Percentiles rank a stretch among this genome's conserved stretches.
phyloP scores from a whole-genome alignment of 208 protist species.

The Acanthamoeba royreba region DNA sequence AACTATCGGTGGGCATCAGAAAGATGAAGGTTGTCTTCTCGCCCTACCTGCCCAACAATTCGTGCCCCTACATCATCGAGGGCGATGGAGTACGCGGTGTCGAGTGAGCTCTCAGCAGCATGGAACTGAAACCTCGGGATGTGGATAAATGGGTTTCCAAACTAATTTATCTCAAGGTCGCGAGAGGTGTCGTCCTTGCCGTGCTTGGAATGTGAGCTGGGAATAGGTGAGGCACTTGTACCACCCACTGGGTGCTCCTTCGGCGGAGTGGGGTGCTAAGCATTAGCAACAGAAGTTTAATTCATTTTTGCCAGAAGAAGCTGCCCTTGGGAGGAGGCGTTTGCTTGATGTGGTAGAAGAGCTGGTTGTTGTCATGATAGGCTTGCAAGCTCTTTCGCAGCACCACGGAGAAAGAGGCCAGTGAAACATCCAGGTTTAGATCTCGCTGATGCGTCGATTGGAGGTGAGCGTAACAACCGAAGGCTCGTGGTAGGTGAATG shows the following conservation, averaged over 20 bases:
- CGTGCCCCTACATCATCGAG: conserved; percentile 47
- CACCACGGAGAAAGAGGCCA: not conserved
- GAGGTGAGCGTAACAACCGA: not conserved
- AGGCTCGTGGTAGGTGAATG: not conserved
- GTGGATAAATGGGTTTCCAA: too few species aligned
- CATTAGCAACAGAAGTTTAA: too few species aligned
- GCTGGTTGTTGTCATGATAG: not conserved
- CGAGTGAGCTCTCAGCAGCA: too few species aligned
- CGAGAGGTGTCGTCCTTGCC: too few species aligned
- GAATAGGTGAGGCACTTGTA: too few species aligned
- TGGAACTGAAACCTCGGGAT: too few species aligned
- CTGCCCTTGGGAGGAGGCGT: too few species aligned
- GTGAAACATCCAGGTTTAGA: not conserved
- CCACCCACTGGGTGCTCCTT: too few species aligned
- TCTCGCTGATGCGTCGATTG: not conserved
- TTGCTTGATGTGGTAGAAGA: not conserved
- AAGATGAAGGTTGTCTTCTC: conserved; percentile 57
- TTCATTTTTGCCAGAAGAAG: not conserved
- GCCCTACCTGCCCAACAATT: conserved; percentile 4
- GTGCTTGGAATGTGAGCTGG: too few species aligned
- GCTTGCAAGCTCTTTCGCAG: not conserved
- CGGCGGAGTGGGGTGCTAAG: too few species aligned
- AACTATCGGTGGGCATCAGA: not conserved
- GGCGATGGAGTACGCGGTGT: conserved; percentile 22
- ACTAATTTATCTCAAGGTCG: too few species aligned